These are phyloP conservation scores for Crinitomyces ghanaensis DNA, from an alignment of 805 yeast genomes.

Conservation along the genomic window DNA sequence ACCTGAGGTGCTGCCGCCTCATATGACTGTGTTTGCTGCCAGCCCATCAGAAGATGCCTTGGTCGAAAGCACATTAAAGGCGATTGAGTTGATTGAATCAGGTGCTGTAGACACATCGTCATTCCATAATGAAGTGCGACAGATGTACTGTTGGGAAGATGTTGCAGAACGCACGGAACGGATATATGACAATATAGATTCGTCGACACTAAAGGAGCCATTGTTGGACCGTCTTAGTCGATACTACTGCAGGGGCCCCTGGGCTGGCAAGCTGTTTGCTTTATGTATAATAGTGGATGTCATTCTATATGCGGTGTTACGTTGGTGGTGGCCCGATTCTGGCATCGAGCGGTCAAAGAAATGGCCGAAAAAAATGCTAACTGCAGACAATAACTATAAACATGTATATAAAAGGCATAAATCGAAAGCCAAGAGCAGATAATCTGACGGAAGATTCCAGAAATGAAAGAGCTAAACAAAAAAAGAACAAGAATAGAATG, in stretches of 20 bases:
- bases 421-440: no score
- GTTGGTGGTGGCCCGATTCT: constrained; percentile 55
- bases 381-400: no score
- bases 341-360: constrained; percentile 65
- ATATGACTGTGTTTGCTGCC: constrained; percentile 80
- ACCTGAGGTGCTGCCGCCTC: constrained; percentile 86
- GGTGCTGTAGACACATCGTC: constrained; percentile 54
- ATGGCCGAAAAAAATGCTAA: constrained; percentile 41
- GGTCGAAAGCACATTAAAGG: constrained; percentile 59
- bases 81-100: constrained; percentile 47
- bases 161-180: constrained; percentile 77
- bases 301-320: constrained; percentile 49
- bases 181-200: constrained; percentile 52
- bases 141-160: constrained; percentile 87
- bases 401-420: no score
- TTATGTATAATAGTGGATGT: constrained; percentile 75
- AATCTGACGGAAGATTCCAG: no score
- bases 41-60: constrained; percentile 78
- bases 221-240: constrained; percentile 48
- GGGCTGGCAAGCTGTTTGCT: constrained; percentile 80
- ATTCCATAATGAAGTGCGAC: constrained; percentile 67
- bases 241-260: constrained; percentile 50
- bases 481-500: no score
- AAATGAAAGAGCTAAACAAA: no score
- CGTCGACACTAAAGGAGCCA: constrained; percentile 34